Evolutionary conservation across 305 asterid genomes (phyloP).

Genomic region (Fraxinus angustifolia): DNA sequence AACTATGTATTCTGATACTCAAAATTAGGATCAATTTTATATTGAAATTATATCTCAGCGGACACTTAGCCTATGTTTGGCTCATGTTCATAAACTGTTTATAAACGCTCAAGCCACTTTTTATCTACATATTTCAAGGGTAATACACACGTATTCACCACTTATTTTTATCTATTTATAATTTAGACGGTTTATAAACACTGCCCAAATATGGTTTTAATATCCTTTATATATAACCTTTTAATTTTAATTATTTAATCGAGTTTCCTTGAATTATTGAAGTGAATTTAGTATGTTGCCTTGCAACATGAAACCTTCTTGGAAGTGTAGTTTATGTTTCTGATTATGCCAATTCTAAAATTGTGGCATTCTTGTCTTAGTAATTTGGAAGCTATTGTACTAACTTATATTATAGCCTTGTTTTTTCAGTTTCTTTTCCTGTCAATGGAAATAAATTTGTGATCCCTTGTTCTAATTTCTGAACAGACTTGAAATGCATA

Average conservation of each 20-base stretch:
- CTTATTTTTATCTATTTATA: too few relatives aligned
- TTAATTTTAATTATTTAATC: not conserved
- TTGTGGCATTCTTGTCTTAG: not conserved
- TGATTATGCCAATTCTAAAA: not conserved
- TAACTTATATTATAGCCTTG: not conserved
- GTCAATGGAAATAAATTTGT: not conserved
- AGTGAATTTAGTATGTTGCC: not conserved
- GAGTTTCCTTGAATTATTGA: not conserved
- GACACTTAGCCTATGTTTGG: not conserved
- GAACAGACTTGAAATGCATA: conserved; percentile 9
- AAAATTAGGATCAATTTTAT: not conserved
- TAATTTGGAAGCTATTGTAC: not conserved
- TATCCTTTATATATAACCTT: not conserved
- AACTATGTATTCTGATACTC: conserved; percentile 7
- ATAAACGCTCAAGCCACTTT: too few relatives aligned
- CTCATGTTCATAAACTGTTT: not conserved
- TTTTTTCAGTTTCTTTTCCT: not conserved
- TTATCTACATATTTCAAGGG: too few relatives aligned
- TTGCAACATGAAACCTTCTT: not conserved
- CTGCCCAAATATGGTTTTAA: too few relatives aligned
- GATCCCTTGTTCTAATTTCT: conserved; percentile 10
- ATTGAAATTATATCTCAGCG: not conserved
- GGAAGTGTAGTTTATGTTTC: not conserved
- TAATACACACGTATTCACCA: too few relatives aligned
- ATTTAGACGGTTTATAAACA: too few relatives aligned